A percentile compares a stretch with the other conserved stretches of the same genome.
Conservation (phyloP, 768 basidiomycete species). For the Solioccasus polychromus region DNA sequence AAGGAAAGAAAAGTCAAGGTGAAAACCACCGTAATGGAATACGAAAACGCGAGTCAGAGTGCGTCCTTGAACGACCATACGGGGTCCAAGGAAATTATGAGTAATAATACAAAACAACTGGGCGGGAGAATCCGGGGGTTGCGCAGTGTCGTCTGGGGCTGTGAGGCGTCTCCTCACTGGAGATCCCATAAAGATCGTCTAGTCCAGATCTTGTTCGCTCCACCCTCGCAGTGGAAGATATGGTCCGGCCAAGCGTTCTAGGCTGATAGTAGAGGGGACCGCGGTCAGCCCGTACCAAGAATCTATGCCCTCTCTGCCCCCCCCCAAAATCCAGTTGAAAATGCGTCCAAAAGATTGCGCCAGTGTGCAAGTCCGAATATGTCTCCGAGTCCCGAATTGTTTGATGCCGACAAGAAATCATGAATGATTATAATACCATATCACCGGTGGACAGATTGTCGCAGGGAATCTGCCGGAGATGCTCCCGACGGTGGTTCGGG, state of each 20-base stretch:
- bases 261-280: conserved; percentile 7
- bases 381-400: conserved; percentile 23
- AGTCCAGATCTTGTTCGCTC: conserved; percentile 21
- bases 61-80: conserved; percentile 21
- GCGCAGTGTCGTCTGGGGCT: conserved; percentile 21
- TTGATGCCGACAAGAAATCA: conserved; percentile 32
- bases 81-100: conserved; percentile 22
- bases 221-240: conserved; percentile 21
- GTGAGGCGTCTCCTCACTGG: conserved; percentile 13
- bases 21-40: conserved; percentile 19
- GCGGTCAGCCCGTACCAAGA: conserved; percentile 14
- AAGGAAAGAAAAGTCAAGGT: background rate
- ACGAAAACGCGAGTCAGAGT: conserved; percentile 18
- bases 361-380: conserved; percentile 25
- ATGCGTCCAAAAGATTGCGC: conserved; percentile 25
- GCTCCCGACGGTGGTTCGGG: conserved; percentile 42
- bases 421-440: conserved; percentile 4
- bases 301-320: conserved; percentile 12
- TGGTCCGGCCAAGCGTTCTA: conserved; percentile 8
- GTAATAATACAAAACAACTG: conserved; percentile 32
- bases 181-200: conserved; percentile 26
- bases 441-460: conserved; percentile 35
- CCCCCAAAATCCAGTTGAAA: conserved; percentile 25
- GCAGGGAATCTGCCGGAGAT: conserved; percentile 29
- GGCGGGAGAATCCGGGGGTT: conserved; percentile 7